Evolutionary conservation across 306 rosid genomes (phyloP), one percentile per base, ranked within the genome.

Genomic region (Trifolium fragiferum): DNA sequence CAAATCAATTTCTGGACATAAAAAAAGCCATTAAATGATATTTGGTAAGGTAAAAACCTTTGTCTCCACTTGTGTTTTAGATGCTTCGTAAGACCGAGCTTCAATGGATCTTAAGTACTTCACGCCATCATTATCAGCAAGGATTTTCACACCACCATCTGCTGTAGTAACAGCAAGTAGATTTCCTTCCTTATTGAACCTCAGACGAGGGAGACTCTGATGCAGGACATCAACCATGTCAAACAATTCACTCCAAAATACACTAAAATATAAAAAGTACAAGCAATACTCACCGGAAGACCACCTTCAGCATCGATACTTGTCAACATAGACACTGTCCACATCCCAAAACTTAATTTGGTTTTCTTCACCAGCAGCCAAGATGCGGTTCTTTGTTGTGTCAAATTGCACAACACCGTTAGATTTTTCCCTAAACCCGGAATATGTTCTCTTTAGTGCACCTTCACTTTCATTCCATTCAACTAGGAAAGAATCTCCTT

Each of bases 381-480:
- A 78, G 81, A 90, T 85, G 82, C 83, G 93, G 79, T 75, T 89
- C 58, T 87, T 88, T 23, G 96, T 70, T 9, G 90, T 89, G 81
- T 89, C 98, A 49, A 93, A 90, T 77, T 93, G 97, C 84, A 91
- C 87, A 72, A 89, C 73, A 8, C 93, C 90, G 27, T 79, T 21
- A 59, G 89, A 82, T 81, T 84, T 89, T 87, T 86, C 82, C 68
- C 90, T 81, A 51, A 93, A 81, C 40, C 98, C 98, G 82, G 77
- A 32, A 75, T 93, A 93, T 53, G 79, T 80, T 80, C 88, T 87
- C 82, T 82, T 90, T 37, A 84, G 69, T 20, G 88, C 70, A 78
- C 96, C 98, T 84, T 90, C 96, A 76, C 83, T 81, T 84, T 89
- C 93, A 71, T 84, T 89, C 98, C 98, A 93, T 76, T 93, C 97